Conservation (phyloP, 2,329 filamentous ascomycete species). For the Karstenula rhodostoma region DNA sequence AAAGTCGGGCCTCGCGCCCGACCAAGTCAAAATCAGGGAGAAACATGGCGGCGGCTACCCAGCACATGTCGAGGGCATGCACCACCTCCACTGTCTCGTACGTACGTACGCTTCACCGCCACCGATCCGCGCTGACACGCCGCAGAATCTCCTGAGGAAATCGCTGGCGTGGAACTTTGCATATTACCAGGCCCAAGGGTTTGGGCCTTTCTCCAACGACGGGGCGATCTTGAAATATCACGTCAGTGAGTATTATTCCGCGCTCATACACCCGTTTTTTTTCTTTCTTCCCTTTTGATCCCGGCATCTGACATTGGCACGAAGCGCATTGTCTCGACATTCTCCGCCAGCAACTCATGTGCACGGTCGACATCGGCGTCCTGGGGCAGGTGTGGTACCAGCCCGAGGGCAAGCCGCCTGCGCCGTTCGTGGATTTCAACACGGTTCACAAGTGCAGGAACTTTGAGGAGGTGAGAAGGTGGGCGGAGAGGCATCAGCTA, state of each 20-base stretch:
- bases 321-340: conserved; percentile 67
- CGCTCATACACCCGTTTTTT: too few relatives aligned
- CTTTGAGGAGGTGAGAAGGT: conserved; percentile 62
- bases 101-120: conserved; percentile 39
- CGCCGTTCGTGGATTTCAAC: conserved; percentile 69
- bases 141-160: conserved; percentile 66
- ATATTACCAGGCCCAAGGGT: conserved; percentile 61
- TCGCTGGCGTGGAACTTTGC: conserved; percentile 67
- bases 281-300: not conserved
- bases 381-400: conserved; percentile 69
- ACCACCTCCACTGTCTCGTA: conserved; percentile 67
- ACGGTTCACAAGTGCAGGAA: conserved; percentile 67
- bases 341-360: conserved; percentile 70
- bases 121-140: not conserved
- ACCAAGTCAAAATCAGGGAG: conserved; percentile 65
- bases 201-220: conserved; percentile 64
- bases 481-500: conserved; percentile 63
- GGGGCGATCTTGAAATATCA: conserved; percentile 64
- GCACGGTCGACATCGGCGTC: conserved; percentile 66
- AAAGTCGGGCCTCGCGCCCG: conserved; percentile 58
- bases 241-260: conserved; percentile 58
- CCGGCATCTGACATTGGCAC: not conserved
- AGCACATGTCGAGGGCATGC: conserved; percentile 64
- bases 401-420: conserved; percentile 55
- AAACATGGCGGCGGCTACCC: conserved; percentile 68